phyloP scores from a whole-genome alignment of 2,329 filamentous ascomycete genomes.

The Hymenoscyphus occultus region DNA sequence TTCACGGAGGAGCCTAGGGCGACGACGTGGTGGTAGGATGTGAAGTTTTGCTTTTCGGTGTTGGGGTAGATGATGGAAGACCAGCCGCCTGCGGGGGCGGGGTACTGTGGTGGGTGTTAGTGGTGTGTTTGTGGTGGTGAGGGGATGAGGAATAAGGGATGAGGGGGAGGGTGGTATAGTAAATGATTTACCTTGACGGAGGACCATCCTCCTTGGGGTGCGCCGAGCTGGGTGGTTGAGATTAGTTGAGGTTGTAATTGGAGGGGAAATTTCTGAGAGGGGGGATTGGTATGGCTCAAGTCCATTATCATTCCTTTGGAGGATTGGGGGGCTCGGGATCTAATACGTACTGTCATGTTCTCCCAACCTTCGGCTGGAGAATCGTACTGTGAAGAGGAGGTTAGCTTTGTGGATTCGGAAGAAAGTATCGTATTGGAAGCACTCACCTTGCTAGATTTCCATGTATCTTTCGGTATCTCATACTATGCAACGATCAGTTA shows the following conservation, averaged over 20 bases:
- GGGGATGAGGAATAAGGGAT: background rate
- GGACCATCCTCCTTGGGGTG: background rate
- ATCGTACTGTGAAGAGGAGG: background rate
- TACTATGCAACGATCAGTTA: background rate
- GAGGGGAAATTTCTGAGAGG: background rate
- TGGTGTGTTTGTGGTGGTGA: conserved; percentile 6
- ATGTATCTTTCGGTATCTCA: background rate
- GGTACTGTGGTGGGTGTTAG: conserved; percentile 15
- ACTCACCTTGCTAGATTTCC: background rate
- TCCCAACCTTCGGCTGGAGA: background rate
- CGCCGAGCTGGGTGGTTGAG: background rate
- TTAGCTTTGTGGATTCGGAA: background rate
- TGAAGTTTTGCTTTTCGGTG: conserved; percentile 37
- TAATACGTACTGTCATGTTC: background rate
- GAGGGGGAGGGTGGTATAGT: background rate
- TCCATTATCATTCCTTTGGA: background rate
- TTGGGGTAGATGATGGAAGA: conserved; percentile 20
- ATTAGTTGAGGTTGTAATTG: background rate
- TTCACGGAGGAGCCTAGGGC: conserved; percentile 48
- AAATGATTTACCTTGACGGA: background rate
- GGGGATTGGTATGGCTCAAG: background rate
- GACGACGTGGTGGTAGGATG: conserved; percentile 44
- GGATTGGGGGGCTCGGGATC: background rate
- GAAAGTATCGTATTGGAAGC: background rate
- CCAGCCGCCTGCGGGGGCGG: conserved; percentile 23